A percentile compares a stretch with the other conserved stretches of the same genome.
Conservation (phyloP, 2,329 filamentous ascomycete species). For the Ceratocystis albifundus region DNA sequence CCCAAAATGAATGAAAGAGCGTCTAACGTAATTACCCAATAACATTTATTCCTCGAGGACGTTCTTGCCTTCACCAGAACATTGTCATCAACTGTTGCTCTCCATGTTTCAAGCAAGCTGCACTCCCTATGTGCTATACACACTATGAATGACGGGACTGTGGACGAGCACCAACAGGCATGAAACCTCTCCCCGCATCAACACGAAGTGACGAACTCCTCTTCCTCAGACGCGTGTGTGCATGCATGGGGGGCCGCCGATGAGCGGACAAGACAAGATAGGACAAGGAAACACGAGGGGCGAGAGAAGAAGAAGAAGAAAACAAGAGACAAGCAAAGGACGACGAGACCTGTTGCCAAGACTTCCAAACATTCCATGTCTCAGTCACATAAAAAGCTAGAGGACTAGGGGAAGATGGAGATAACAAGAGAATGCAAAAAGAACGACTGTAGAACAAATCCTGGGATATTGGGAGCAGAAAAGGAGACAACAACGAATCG, state of each 20-base stretch:
- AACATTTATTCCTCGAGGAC: background rate
- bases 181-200: conserved; percentile 4
- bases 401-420: background rate
- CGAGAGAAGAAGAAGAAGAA: background rate
- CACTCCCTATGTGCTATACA: background rate
- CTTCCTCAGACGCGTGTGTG: background rate
- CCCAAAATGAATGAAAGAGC: background rate
- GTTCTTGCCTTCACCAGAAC: background rate
- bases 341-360: background rate
- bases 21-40: too few species aligned
- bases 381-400: background rate
- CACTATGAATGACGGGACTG: background rate
- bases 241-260: background rate
- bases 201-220: background rate
- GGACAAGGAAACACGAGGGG: background rate
- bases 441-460: conserved; percentile 7
- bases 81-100: background rate
- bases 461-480: background rate
- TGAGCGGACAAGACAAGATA: background rate
- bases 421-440: conserved; percentile 10
- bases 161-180: background rate
- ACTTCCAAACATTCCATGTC: conserved; percentile 12
- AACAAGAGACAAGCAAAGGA: background rate
- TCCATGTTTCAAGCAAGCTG: background rate
- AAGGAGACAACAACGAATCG: conserved; percentile 4